Percentiles rank a stretch among this genome's conserved stretches.
Evolutionary conservation across 1,284 basidiomycete genomes (phyloP).

Genomic region (Trametes sp.): DNA sequence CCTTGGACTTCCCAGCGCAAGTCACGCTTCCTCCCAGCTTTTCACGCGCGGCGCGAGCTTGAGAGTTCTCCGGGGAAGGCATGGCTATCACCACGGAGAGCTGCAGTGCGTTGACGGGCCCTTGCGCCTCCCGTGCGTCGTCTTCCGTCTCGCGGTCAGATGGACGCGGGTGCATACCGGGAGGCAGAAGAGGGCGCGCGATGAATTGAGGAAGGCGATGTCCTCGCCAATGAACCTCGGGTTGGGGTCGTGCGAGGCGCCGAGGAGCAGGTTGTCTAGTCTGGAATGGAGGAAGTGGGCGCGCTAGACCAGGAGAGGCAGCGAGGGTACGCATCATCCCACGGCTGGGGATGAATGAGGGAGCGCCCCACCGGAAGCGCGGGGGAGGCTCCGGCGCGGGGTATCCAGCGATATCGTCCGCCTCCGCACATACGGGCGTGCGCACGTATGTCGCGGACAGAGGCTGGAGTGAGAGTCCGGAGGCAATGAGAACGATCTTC

Average conservation of each 20-base stretch:
- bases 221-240: constrained; percentile 27
- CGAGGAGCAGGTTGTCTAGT: background rate
- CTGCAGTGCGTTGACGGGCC: constrained; percentile 31
- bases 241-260: background rate
- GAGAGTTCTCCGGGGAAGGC: constrained; percentile 34
- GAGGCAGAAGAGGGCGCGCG: constrained; percentile 20
- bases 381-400: constrained; percentile 4
- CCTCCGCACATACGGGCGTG: background rate
- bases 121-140: background rate
- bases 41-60: constrained; percentile 3
- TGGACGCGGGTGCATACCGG: background rate
- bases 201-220: constrained; percentile 21
- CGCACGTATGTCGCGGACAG: constrained; percentile 32
- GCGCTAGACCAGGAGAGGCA: constrained; percentile 1
- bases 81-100: constrained; percentile 39
- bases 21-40: background rate
- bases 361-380: constrained; percentile 11
- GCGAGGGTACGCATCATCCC: constrained; percentile 22
- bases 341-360: constrained; percentile 12
- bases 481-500: background rate
- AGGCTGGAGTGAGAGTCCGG: constrained; percentile 24
- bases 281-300: background rate
- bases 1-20: background rate
- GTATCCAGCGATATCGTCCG: background rate
- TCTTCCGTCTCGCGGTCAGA: background rate